Conservation (phyloP, 768 basidiomycete genomes). For the Leccinum barrowsii region DNA sequence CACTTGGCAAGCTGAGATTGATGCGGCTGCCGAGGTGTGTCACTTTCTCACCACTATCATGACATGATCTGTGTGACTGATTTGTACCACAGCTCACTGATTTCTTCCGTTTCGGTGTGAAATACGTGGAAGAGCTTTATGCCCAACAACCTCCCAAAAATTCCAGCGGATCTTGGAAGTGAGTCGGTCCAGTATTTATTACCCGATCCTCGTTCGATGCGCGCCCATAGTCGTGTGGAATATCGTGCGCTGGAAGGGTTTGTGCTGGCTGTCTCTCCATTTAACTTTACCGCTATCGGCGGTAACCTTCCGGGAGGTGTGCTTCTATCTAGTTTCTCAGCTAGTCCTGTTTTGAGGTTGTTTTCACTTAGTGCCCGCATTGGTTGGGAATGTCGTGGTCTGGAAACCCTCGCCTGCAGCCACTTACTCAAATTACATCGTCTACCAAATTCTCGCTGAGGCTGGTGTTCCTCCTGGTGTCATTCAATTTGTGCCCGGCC, state of each 20-base stretch:
- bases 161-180: slow-evolving; percentile 91
- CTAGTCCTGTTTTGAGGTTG: not conserved
- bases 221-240: slow-evolving; percentile 71
- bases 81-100: slow-evolving; percentile 59
- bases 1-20: slow-evolving; percentile 99
- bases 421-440: slow-evolving; percentile 91
- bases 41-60: not conserved
- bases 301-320: slow-evolving; percentile 83
- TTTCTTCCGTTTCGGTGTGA: slow-evolving; percentile 95
- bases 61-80: slow-evolving; percentile 2
- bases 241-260: slow-evolving; percentile 98
- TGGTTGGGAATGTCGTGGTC: slow-evolving; percentile 91
- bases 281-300: slow-evolving; percentile 98
- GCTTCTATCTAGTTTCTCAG: slow-evolving; percentile 1
- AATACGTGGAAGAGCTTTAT: slow-evolving; percentile 95
- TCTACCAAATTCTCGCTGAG: slow-evolving; percentile 88
- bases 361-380: slow-evolving; percentile 62
- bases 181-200: slow-evolving; percentile 32
- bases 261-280: slow-evolving; percentile 94
- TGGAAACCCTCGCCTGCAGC: slow-evolving; percentile 99
- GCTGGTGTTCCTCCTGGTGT: slow-evolving; percentile 93
- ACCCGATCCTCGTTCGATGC: slow-evolving; percentile 4
- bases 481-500: slow-evolving; percentile 94
- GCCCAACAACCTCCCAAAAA: slow-evolving; percentile 87
- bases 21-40: slow-evolving; percentile 93